Percentiles rank a stretch among this genome's conserved stretches.
Conservation (phyloP, 257 asterid species). For the Ilex aquifolium region DNA sequence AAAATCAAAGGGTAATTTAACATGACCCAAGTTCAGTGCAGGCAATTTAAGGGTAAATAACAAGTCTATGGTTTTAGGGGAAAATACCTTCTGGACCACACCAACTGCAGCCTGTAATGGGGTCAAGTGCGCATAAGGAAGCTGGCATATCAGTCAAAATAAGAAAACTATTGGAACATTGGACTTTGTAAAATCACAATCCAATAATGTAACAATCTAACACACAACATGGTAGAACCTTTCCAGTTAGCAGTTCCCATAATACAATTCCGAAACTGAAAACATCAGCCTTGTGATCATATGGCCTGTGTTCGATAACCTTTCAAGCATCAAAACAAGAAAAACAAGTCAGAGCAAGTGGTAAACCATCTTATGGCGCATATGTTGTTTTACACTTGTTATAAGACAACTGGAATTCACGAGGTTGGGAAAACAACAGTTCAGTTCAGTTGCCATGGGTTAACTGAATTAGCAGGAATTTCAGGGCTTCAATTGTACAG, state of each 20-base stretch:
- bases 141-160: slow-evolving; percentile 31
- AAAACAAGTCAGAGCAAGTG: slow-evolving; percentile 4
- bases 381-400: too few relatives aligned
- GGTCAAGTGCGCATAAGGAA: slow-evolving; percentile 63
- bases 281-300: slow-evolving; percentile 77
- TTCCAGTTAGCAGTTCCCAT: slow-evolving; percentile 82
- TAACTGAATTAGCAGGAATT: too few relatives aligned
- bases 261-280: slow-evolving; percentile 73
- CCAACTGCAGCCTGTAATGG: slow-evolving; percentile 93
- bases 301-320: slow-evolving; percentile 83
- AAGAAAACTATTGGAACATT: not conserved
- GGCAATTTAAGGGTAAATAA: not conserved
- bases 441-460: too few relatives aligned
- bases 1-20: too few relatives aligned
- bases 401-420: too few relatives aligned
- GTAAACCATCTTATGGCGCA: slow-evolving; percentile 1
- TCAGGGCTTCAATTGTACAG: too few relatives aligned
- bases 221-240: slow-evolving; percentile 32
- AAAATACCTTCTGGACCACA: slow-evolving; percentile 70
- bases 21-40: too few relatives aligned
- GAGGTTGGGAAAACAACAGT: too few relatives aligned
- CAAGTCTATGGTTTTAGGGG: not conserved
- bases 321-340: slow-evolving; percentile 21
- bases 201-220: too few relatives aligned
- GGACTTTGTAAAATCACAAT: too few relatives aligned